These are phyloP conservation scores for Artemisia argyi DNA, from an alignment of 129 eudicot genomes.

Conservation along the genomic window DNA sequence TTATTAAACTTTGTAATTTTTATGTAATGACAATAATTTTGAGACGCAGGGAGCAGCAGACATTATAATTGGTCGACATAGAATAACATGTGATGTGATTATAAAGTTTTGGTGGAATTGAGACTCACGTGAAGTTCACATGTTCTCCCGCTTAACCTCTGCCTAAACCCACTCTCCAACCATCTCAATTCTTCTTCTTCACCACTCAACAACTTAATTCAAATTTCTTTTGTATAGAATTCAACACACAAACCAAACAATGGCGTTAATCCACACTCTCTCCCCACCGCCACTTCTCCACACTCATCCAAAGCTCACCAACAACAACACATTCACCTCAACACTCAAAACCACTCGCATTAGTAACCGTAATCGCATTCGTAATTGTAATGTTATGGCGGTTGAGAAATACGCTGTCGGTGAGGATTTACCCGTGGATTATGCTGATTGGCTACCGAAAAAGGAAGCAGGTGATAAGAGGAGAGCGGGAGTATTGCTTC, in stretches of 20 bases:
- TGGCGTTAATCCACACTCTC: conserved; percentile 27
- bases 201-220: too few relatives aligned
- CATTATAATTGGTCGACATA: too few relatives aligned
- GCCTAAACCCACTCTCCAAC: conserved; percentile 34
- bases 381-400: conserved; percentile 25
- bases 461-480: conserved; percentile 40
- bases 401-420: conserved; percentile 46
- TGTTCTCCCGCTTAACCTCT: conserved; percentile 20
- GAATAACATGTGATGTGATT: too few relatives aligned
- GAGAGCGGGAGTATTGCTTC: conserved; percentile 87
- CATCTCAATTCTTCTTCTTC: too few relatives aligned
- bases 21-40: too few relatives aligned
- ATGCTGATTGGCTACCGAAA: conserved; percentile 67
- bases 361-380: background rate
- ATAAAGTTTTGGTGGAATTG: too few relatives aligned
- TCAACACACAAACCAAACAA: conserved; percentile 15
- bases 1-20: too few relatives aligned
- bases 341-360: background rate
- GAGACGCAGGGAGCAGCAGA: too few relatives aligned
- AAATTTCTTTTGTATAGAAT: too few relatives aligned
- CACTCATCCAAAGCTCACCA: conserved; percentile 19
- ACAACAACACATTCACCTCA: background rate
- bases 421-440: conserved; percentile 73
- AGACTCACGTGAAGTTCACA: conserved; percentile 27
- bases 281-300: conserved; percentile 8